Evolutionary conservation across 2,329 filamentous ascomycete genomes (phyloP).

Genomic region (Aspergillus sp.): DNA sequence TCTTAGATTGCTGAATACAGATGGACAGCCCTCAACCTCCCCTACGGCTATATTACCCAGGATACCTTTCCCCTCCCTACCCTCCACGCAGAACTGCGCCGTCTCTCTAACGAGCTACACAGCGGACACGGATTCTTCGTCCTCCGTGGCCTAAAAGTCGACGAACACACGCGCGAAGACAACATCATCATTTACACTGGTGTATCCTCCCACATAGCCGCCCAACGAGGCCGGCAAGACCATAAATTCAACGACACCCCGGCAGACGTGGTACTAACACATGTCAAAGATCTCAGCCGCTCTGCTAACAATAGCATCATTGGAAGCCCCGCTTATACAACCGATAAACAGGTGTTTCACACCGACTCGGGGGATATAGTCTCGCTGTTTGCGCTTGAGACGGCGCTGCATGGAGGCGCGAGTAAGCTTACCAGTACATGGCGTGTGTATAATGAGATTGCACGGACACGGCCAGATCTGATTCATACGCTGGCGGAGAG

Average conservation of each 20-base stretch:
- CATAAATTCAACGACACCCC: slow-evolving; percentile 27
- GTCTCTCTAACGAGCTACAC: slow-evolving; percentile 40
- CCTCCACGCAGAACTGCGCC: slow-evolving; percentile 32
- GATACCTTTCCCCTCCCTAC: slow-evolving; percentile 47
- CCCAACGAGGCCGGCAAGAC: slow-evolving; percentile 43
- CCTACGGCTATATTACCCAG: slow-evolving; percentile 44
- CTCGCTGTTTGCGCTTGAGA: slow-evolving; percentile 49
- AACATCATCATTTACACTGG: slow-evolving; percentile 46
- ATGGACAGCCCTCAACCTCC: slow-evolving; percentile 26
- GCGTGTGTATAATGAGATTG: slow-evolving; percentile 57
- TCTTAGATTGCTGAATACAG: not conserved
- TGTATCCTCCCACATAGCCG: slow-evolving; percentile 44
- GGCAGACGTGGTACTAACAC: slow-evolving; percentile 54
- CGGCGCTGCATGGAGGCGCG: slow-evolving; percentile 51
- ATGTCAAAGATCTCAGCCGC: slow-evolving; percentile 62
- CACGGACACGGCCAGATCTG: slow-evolving; percentile 52
- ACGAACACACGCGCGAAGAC: slow-evolving; percentile 35
- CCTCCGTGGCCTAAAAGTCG: slow-evolving; percentile 42
- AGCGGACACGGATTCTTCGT: slow-evolving; percentile 46
- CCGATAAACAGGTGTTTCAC: slow-evolving; percentile 51
- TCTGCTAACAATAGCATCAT: slow-evolving; percentile 30
- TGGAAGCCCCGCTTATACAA: slow-evolving; percentile 45
- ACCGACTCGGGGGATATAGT: slow-evolving; percentile 58
- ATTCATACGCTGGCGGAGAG: slow-evolving; percentile 51
- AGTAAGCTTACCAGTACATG: slow-evolving; percentile 55